Evolutionary conservation across 1,139 yeast genomes (phyloP), one percentile per base, ranked within the genome.

Genomic region (Yamadazyma dendronema): DNA sequence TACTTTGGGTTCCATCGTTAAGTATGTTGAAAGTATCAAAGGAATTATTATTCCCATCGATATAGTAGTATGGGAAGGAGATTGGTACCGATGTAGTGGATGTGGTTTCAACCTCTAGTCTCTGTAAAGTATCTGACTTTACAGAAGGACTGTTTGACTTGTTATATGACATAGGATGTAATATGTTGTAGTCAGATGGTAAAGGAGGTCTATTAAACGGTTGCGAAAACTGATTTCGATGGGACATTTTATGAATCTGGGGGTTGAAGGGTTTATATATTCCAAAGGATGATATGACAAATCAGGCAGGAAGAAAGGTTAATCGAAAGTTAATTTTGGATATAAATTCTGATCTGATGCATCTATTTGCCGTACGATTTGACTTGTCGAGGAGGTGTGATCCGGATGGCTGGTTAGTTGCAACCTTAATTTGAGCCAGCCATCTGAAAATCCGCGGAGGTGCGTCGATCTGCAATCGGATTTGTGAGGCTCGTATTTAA

Each of bases 31-130:
- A 57, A 0, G 72, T 65, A 40, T 65, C 70, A 35, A 63, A 48
- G 15, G 67, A 60, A 41, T 56, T 54, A 36, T 49, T 45, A 28
- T 53, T 47, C 37, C 56, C 58, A 31, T 59, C 54, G 13, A 59
- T 45, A 41, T 62, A 59, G 38, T 57, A 61, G 43, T 62, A 62
- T 1, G 72, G 72, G 35, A 62, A 56, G 2, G 70, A 64, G 7
- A 59, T 52, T 1, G 65, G 66, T 3, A 61, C 36, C 3, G 67
- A 62, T 10, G 61, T 52, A 16, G 61, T 51, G 2, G 70, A 63
- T 4, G 56, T 50, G 8, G 67, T 52, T 46, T 60, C 64, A n/a
- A 62, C 60, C 41, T 63, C 68, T 28, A 62, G 46, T 30, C 57
- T 44, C 33, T 48, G 46, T 33, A 56, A 42, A 7, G 54, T 43